Evolutionary conservation across 2,329 filamentous ascomycete species (phyloP).

Genomic region (Trichoderma sp.): DNA sequence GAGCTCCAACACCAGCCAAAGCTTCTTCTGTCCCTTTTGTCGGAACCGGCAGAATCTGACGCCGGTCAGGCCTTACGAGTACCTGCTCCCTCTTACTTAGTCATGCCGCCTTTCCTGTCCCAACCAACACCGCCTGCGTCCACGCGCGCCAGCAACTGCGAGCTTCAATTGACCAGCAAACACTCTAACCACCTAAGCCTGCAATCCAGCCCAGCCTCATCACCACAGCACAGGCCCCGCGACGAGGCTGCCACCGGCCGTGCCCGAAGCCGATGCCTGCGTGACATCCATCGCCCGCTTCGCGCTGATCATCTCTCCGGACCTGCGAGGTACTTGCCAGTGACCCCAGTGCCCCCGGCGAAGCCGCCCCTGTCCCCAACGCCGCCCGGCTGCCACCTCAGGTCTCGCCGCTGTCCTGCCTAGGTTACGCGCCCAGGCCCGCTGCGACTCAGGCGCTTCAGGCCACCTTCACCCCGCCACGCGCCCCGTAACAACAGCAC

Average conservation of each 20-base stretch:
- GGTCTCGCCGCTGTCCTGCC: background rate
- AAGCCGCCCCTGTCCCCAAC: background rate
- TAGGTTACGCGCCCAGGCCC: slow-evolving; percentile 13
- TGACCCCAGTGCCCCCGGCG: background rate
- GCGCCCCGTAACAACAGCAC: background rate
- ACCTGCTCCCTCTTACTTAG: slow-evolving; percentile 10
- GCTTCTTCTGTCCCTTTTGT: no score
- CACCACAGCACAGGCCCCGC: slow-evolving; percentile 5
- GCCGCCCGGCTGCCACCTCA: background rate
- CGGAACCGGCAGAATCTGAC: slow-evolving; percentile 35
- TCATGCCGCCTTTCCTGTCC: background rate
- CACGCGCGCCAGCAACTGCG: slow-evolving; percentile 18
- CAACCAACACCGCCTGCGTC: slow-evolving; percentile 13
- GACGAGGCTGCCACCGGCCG: slow-evolving; percentile 24
- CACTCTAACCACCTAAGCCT: background rate
- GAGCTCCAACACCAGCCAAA: no score
- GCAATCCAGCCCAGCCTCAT: slow-evolving; percentile 21
- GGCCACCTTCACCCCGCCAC: slow-evolving; percentile 24
- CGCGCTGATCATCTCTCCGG: no score
- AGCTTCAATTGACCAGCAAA: slow-evolving; percentile 3
- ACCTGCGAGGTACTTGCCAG: no score
- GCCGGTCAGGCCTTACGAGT: slow-evolving; percentile 28
- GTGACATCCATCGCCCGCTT: background rate
- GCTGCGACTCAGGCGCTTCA: background rate
- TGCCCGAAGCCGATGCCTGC: background rate